Base-by-base conservation (phyloP, 208 protist species). In the Trypanosoma melophagium region DNA sequence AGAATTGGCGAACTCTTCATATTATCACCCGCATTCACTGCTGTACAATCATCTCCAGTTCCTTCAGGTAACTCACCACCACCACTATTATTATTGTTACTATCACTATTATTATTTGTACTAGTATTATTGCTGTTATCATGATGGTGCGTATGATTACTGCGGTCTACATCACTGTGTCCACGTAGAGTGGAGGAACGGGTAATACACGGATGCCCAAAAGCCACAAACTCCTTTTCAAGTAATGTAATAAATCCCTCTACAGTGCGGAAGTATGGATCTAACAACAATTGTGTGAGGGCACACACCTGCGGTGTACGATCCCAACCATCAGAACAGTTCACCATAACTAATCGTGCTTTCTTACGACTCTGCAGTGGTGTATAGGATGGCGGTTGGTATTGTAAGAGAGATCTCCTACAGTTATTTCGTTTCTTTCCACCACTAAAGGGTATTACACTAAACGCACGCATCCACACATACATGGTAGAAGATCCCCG, bases 251-350 rank as follows among this genome's bases (percentile, higher is more conserved):
- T 25, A 65, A 98, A 97, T 24, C 96, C 96, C 21, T 66, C 51
- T 21, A 94, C 73, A 4, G 86, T 95, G 19, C 76, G 71, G 69
- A 97, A 99, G 76, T 89, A 97, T 3, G 93, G 86, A 71, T 99
- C 97, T 2, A 99, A 61, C 13, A 98, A 61, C 21, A 99, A 16
- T 74, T 96, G 69, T 10, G 93, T 57, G 0, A 99, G 71, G 0
- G 90, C 71, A 25, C 63, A 73, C 9, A 98, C 52, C 71, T 98
- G 93, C 19, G 95, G 53, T 3, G 97, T 99, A 42, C 98, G 64
- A 77, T 99, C 98, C 97, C 97, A 99, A 0, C 98, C 98, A 69
- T 99, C 97, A 41, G 79, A 75, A 44, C 81, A 86, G 49, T 86
- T 74, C 5, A 84, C 55, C 7, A 84, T 25, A 19, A 84, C 64